Conservation (phyloP, 2,329 filamentous ascomycete species). For the Cladosporium velox region DNA sequence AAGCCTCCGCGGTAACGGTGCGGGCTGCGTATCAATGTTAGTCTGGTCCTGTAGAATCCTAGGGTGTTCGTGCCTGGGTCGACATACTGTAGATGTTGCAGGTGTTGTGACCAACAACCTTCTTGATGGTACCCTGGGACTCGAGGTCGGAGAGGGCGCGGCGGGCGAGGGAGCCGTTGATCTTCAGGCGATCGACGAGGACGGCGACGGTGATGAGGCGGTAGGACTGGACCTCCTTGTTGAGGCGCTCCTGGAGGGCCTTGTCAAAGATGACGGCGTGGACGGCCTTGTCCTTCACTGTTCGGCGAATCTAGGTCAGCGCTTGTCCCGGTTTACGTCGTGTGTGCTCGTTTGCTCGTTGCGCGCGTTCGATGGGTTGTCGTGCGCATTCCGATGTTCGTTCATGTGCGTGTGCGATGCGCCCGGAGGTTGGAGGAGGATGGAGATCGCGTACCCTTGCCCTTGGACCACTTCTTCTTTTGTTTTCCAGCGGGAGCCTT, state of each 20-base stretch:
- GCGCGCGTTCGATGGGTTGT: not conserved
- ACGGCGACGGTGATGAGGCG: slow-evolving; percentile 97
- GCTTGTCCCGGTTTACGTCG: slow-evolving; percentile 9
- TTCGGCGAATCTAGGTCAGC: slow-evolving; percentile 38
- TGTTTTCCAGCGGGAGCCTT: slow-evolving; percentile 53
- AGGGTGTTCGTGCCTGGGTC: not conserved
- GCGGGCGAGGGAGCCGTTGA: slow-evolving; percentile 96
- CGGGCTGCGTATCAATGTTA: slow-evolving; percentile 17
- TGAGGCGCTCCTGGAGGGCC: slow-evolving; percentile 93
- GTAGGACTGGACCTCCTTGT: slow-evolving; percentile 99
- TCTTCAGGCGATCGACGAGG: slow-evolving; percentile 99
- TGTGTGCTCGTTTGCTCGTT: slow-evolving; percentile 22
- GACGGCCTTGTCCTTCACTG: slow-evolving; percentile 99
- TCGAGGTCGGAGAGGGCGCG: slow-evolving; percentile 88
- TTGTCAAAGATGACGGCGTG: slow-evolving; percentile 99
- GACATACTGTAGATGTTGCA: slow-evolving; percentile 95
- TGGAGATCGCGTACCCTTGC: slow-evolving; percentile 40
- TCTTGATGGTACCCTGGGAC: slow-evolving; percentile 98
- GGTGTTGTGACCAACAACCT: slow-evolving; percentile 93
- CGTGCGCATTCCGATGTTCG: slow-evolving; percentile 19
- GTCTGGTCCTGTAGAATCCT: not conserved
- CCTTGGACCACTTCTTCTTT: slow-evolving; percentile 78
- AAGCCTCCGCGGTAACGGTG: slow-evolving; percentile 17
- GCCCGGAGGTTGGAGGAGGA: slow-evolving; percentile 21
- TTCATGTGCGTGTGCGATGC: slow-evolving; percentile 18